A percentile compares a stretch with the other conserved stretches of the same genome.
Evolutionary conservation across 495 filamentous ascomycete genomes (phyloP).

Genomic region (Emericellopsis terricola): DNA sequence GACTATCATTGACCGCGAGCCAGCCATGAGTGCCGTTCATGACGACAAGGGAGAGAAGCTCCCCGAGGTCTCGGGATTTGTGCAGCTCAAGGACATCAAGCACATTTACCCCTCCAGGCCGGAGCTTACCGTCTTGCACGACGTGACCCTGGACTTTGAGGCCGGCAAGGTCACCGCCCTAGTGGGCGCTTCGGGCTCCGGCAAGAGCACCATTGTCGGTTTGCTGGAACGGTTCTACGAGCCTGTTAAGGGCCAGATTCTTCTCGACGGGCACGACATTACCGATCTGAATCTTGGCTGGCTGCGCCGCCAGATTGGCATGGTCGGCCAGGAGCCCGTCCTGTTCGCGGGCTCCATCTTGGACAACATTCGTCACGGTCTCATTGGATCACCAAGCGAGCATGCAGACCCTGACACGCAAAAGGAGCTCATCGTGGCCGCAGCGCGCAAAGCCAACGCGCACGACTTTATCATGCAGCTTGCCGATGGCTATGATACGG

Average conservation of each 20-base stretch:
- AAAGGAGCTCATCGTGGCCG: constrained; percentile 15
- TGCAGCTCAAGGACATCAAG: constrained; percentile 25
- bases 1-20: constrained; percentile 9
- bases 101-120: constrained; percentile 41
- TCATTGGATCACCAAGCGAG: constrained; percentile 24
- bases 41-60: constrained; percentile 5
- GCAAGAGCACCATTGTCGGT: constrained; percentile 66
- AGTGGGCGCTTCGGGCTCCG: constrained; percentile 35
- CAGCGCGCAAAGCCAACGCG: constrained; percentile 21
- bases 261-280: constrained; percentile 24
- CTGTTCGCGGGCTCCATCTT: constrained; percentile 7
- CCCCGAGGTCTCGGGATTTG: constrained; percentile 14
- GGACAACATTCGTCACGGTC: constrained; percentile 31
- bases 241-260: constrained; percentile 23
- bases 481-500: constrained; percentile 31
- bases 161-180: constrained; percentile 60
- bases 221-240: constrained; percentile 71
- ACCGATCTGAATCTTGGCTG: constrained; percentile 27
- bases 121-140: constrained; percentile 23
- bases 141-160: constrained; percentile 28
- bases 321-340: constrained; percentile 38
- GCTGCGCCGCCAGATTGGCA: constrained; percentile 30
- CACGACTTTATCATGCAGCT: constrained; percentile 21
- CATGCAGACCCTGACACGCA: constrained; percentile 15
- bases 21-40: constrained; percentile 8